phyloP scores from a whole-genome alignment of 768 basidiomycete genomes.

The Suillus weaverae region DNA sequence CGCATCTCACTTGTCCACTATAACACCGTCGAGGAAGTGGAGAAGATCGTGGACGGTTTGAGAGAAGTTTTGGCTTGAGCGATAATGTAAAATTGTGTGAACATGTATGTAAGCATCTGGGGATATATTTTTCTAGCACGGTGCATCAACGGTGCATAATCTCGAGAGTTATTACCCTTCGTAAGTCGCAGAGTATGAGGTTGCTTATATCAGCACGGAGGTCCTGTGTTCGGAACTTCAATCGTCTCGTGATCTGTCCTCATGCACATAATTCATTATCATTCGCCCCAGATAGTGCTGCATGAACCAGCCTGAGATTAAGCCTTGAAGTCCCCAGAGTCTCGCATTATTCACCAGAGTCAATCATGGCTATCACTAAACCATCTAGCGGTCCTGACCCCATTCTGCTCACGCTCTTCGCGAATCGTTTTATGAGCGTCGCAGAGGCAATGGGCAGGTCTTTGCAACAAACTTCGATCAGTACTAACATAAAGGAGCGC shows the following conservation, averaged over 20 bases:
- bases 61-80: conserved; percentile 44
- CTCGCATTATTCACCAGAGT: conserved; percentile 16
- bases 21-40: conserved; percentile 72
- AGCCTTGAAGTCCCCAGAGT: neutral
- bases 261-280: neutral
- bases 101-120: neutral
- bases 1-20: conserved; percentile 80
- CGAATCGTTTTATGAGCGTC: conserved; percentile 97
- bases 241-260: conserved; percentile 1
- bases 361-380: conserved; percentile 3
- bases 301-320: neutral
- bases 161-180: neutral
- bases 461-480: conserved; percentile 84
- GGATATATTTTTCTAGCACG: neutral
- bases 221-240: neutral
- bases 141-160: neutral
- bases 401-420: conserved; percentile 86
- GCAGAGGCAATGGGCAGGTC: conserved; percentile 95
- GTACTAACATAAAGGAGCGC: conserved; percentile 94
- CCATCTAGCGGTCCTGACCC: conserved; percentile 64
- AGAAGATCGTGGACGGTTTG: conserved; percentile 55
- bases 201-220: conserved; percentile 6
- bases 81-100: neutral
- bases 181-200: neutral
- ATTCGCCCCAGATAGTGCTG: neutral